These are phyloP conservation scores for Phytophthora litchii DNA, from an alignment of 352 stramenopile genomes.

Conservation along the genomic window DNA sequence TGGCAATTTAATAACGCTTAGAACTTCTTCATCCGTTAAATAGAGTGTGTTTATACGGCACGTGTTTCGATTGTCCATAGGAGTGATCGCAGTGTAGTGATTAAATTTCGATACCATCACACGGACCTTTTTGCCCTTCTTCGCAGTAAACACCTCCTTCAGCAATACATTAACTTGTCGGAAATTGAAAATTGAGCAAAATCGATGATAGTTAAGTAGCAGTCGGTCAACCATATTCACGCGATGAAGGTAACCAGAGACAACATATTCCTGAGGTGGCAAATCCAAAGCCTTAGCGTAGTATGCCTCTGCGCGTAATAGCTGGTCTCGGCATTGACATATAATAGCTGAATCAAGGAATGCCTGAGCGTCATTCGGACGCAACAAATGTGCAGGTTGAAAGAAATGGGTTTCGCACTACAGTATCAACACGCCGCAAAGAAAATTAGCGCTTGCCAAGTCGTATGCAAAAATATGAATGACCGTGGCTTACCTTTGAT, in stretches of 20 bases:
- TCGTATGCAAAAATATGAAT: too few relatives aligned
- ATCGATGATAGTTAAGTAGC: conserved; percentile 75
- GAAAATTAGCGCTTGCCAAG: background rate
- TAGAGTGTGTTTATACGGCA: conserved; percentile 63
- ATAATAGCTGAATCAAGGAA: conserved; percentile 65
- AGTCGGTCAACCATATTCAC: conserved; percentile 62
- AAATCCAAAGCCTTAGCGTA: conserved; percentile 55
- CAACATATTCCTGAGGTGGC: conserved; percentile 44
- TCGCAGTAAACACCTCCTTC: conserved; percentile 53
- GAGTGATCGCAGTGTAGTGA: conserved; percentile 53
- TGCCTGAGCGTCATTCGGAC: conserved; percentile 49
- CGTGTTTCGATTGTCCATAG: conserved; percentile 31
- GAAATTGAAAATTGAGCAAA: conserved; percentile 71
- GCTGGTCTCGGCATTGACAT: conserved; percentile 50
- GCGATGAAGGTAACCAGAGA: conserved; percentile 68
- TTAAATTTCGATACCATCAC: conserved; percentile 66
- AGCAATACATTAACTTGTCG: conserved; percentile 53
- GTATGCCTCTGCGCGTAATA: conserved; percentile 53
- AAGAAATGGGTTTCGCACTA: conserved; percentile 59
- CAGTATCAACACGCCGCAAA: background rate
- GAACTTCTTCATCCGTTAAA: conserved; percentile 63
- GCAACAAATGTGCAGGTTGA: conserved; percentile 57
- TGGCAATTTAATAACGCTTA: conserved; percentile 7
- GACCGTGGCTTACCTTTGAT: conserved; percentile 31
- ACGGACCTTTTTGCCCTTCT: conserved; percentile 55